phyloP scores from a whole-genome alignment of 176 grass and related monocot genomes.

The Neostapfia colusana region DNA sequence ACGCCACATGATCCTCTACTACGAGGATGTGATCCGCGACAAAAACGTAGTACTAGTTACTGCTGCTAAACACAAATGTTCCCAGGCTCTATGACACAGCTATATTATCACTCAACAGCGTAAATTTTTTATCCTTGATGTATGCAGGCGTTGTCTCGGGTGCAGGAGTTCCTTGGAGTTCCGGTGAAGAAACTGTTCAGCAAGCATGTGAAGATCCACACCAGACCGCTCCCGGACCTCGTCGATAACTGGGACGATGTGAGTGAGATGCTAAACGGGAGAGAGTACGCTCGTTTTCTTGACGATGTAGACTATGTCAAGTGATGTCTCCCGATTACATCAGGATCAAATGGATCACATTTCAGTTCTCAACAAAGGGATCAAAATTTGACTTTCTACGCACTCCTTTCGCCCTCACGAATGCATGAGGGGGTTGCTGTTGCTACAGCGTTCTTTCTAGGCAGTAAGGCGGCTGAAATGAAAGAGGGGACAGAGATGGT shows the following conservation, averaged over 20 bases:
- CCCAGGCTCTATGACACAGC: not conserved
- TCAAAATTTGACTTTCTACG: too few relatives aligned
- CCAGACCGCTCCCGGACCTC: slow-evolving; percentile 55
- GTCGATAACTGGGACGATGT: slow-evolving; percentile 74
- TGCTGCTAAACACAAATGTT: not conserved
- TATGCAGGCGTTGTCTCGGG: slow-evolving; percentile 60
- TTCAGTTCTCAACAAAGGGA: not conserved
- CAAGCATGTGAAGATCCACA: slow-evolving; percentile 88
- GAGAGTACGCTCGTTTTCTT: slow-evolving; percentile 64
- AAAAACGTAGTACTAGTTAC: slow-evolving; percentile 40
- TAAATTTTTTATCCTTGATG: not conserved
- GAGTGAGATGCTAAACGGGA: slow-evolving; percentile 51
- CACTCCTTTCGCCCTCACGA: not conserved
- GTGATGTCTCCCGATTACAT: not conserved
- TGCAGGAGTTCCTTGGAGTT: slow-evolving; percentile 72
- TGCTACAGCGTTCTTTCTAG: not conserved
- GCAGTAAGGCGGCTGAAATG: not conserved
- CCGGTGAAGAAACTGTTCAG: slow-evolving; percentile 58
- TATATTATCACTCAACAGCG: not conserved
- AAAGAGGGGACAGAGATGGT: not conserved
- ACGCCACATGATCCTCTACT: slow-evolving; percentile 74
- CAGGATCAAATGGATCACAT: not conserved
- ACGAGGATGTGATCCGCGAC: slow-evolving; percentile 76
- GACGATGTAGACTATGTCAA: slow-evolving; percentile 50
- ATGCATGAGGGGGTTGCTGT: not conserved